Percentiles rank a stretch among this genome's conserved stretches.
These are phyloP conservation scores for Globisporangium polare DNA, from an alignment of 352 stramenopile genomes.

Conservation along the genomic window DNA sequence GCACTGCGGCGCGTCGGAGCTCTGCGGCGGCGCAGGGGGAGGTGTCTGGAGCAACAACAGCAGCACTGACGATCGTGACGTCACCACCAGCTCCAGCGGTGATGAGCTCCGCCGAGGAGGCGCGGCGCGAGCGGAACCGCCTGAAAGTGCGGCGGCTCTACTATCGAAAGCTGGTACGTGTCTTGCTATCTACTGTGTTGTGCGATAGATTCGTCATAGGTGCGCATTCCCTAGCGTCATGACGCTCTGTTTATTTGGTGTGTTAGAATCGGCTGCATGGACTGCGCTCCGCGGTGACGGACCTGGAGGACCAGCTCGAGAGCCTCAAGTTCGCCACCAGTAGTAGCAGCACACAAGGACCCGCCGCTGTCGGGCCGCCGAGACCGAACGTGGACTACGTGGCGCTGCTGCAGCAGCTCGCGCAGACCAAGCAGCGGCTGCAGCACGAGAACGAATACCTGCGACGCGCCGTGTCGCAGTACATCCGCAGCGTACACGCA, in stretches of 20 bases:
- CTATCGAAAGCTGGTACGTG: slow-evolving; percentile 18
- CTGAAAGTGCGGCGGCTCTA: slow-evolving; percentile 18
- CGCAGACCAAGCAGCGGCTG: background rate
- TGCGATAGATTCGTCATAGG: background rate
- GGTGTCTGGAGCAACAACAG: background rate
- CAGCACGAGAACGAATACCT: slow-evolving; percentile 14
- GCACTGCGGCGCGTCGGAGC: background rate
- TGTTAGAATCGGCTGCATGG: slow-evolving; percentile 8
- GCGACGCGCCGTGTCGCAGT: background rate
- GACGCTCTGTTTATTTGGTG: background rate
- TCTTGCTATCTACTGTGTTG: background rate
- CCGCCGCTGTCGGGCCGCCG: background rate
- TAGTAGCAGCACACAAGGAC: background rate
- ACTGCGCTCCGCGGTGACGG: slow-evolving; percentile 2
- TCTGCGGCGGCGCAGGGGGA: background rate
- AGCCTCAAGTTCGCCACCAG: background rate
- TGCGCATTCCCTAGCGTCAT: background rate
- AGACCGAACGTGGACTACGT: background rate
- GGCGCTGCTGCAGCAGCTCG: background rate
- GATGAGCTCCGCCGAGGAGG: background rate
- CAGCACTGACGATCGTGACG: background rate
- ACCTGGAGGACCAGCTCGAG: slow-evolving; percentile 6
- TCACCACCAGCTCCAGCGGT: background rate
- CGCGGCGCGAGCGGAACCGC: slow-evolving; percentile 14
- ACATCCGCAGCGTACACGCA: background rate